phyloP scores from a whole-genome alignment of 345 rosid genomes.

The Dovyalis caffra region DNA sequence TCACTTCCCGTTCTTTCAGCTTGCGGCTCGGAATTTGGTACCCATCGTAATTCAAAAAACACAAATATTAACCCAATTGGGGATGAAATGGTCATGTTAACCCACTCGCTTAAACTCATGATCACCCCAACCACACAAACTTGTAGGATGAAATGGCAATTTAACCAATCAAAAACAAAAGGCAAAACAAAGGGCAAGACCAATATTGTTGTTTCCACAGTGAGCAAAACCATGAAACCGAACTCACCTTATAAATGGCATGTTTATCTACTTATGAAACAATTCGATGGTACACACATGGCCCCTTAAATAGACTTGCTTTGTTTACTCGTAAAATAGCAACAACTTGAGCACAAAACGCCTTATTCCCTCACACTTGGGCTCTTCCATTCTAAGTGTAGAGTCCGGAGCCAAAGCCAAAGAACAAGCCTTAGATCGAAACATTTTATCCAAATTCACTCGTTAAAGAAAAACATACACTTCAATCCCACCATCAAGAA shows the following conservation, averaged over 20 bases:
- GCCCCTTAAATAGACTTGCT: slow-evolving; percentile 87
- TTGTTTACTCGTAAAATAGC: slow-evolving; percentile 86
- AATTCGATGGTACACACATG: slow-evolving; percentile 63
- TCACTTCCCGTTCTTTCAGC: slow-evolving; percentile 55
- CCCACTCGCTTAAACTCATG: too few relatives aligned
- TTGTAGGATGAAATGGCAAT: too few relatives aligned
- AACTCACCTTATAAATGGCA: slow-evolving; percentile 67
- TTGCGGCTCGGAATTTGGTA: slow-evolving; percentile 52
- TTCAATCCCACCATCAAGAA: neutral
- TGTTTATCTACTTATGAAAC: too few relatives aligned
- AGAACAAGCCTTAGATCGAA: slow-evolving; percentile 82
- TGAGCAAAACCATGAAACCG: neutral
- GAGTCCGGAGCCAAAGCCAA: slow-evolving; percentile 75
- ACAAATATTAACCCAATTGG: neutral
- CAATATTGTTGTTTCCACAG: too few relatives aligned
- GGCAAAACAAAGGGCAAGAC: too few relatives aligned
- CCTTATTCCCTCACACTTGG: too few relatives aligned
- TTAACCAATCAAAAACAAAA: too few relatives aligned
- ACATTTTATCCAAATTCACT: slow-evolving; percentile 76
- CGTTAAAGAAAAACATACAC: slow-evolving; percentile 18
- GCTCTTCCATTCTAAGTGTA: slow-evolving; percentile 70
- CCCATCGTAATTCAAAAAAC: slow-evolving; percentile 52
- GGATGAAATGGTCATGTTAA: too few relatives aligned
- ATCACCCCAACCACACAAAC: too few relatives aligned
- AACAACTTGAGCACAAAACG: too few relatives aligned